Percentiles rank a stretch among this genome's conserved stretches.
Conservation (phyloP, 176 grass and related monocot genomes). For the Poa annua region DNA sequence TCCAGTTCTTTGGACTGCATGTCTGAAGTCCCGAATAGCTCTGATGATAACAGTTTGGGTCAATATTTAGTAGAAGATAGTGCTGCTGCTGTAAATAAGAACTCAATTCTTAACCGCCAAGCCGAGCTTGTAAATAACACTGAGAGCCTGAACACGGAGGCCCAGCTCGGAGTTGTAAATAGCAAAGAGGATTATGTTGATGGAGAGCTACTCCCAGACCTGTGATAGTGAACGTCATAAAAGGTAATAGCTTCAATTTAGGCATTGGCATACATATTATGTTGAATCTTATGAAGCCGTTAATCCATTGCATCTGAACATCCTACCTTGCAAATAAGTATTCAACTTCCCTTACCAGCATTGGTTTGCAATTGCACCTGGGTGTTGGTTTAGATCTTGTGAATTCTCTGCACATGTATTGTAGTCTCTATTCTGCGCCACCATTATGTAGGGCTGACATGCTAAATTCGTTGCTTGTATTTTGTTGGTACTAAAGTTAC, state of each 20-base stretch:
- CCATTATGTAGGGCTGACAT: conserved; percentile 9
- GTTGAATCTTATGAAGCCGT: not conserved
- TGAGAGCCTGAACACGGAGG: conserved; percentile 61
- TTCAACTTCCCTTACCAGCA: not conserved
- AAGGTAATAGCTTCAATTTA: conserved; percentile 36
- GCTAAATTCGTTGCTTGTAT: not conserved
- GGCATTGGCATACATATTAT: conserved; percentile 16
- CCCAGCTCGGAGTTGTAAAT: conserved; percentile 86
- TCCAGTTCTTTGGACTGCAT: conserved; percentile 74
- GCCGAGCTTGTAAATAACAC: conserved; percentile 77
- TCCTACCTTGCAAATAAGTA: not conserved
- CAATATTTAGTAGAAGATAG: conserved; percentile 51
- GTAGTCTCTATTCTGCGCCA: not conserved
- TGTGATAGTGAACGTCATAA: conserved; percentile 45
- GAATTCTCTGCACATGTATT: not conserved
- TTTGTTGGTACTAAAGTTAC: not conserved
- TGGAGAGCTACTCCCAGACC: conserved; percentile 58
- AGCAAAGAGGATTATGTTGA: conserved; percentile 60
- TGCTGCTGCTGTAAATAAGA: conserved; percentile 75
- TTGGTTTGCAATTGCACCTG: not conserved
- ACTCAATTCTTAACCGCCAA: conserved; percentile 50
- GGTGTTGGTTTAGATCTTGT: not conserved
- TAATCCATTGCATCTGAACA: not conserved
- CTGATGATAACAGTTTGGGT: conserved; percentile 47
- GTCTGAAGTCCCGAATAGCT: conserved; percentile 63